Percentiles rank a stretch among this genome's conserved stretches.
These are phyloP conservation scores for Globisporangium canariense DNA, from an alignment of 352 stramenopile species.

Conservation along the genomic window DNA sequence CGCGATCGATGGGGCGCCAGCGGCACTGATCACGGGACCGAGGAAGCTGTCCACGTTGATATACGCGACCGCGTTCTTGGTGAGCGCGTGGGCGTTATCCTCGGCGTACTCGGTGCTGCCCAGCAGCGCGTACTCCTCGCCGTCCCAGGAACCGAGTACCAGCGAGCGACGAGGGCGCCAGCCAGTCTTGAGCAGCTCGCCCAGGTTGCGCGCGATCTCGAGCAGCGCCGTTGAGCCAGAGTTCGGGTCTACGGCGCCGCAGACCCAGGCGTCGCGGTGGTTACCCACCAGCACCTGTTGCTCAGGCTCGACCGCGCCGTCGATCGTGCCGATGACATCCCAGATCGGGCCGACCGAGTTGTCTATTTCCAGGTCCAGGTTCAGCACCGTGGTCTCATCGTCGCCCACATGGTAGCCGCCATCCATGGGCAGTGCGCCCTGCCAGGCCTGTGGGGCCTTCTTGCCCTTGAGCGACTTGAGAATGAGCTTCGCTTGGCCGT, in stretches of 20 bases:
- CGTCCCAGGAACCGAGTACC: conserved; percentile 80
- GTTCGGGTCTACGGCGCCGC: conserved; percentile 83
- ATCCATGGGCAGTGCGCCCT: conserved; percentile 56
- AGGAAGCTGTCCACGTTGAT: conserved; percentile 83
- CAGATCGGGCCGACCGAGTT: conserved; percentile 80
- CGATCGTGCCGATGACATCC: conserved; percentile 86
- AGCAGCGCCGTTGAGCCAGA: conserved; percentile 76
- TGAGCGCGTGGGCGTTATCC: conserved; percentile 44
- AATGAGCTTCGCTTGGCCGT: conserved; percentile 78
- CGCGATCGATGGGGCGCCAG: conserved; percentile 66
- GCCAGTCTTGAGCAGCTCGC: conserved; percentile 51
- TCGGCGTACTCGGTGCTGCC: conserved; percentile 85
- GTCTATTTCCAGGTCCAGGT: conserved; percentile 68
- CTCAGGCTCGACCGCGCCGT: conserved; percentile 50
- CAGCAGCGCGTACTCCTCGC: conserved; percentile 82
- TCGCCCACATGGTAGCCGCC: conserved; percentile 73
- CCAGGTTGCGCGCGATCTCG: conserved; percentile 77
- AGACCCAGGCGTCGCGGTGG: conserved; percentile 91
- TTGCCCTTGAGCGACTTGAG: conserved; percentile 61
- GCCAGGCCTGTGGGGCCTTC: conserved; percentile 49
- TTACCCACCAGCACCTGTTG: conserved; percentile 86
- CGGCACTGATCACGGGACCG: conserved; percentile 44
- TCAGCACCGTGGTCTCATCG: conserved; percentile 52
- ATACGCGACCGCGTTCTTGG: conserved; percentile 67
- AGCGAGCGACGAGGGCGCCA: conserved; percentile 77